Conservation (phyloP, 805 yeast genomes). For the Saturnispora dispora region DNA sequence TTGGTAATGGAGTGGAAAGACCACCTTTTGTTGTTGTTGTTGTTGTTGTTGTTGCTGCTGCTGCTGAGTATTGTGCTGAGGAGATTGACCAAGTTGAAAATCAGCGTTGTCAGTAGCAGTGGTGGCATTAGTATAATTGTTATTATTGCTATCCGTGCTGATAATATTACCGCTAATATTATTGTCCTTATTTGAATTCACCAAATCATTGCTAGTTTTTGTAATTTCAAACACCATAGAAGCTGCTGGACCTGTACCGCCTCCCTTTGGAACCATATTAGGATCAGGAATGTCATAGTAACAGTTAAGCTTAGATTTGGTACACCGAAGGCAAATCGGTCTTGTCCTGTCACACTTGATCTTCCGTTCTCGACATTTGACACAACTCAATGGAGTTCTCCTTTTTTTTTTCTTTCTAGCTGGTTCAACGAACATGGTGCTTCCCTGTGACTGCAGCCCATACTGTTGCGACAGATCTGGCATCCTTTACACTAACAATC, state of each 20-base stretch:
- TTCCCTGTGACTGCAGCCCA: background rate
- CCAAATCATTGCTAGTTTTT: background rate
- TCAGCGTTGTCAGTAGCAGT: background rate
- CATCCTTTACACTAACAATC: background rate
- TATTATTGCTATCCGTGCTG: background rate
- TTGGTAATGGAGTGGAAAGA: background rate
- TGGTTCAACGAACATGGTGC: background rate
- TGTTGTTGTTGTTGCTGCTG: background rate
- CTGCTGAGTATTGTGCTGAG: background rate
- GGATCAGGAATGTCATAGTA: constrained; percentile 5
- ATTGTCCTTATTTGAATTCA: background rate
- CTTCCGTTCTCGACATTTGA: constrained; percentile 17
- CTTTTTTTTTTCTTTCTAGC: constrained; percentile 14
- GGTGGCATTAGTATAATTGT: background rate
- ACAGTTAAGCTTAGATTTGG: constrained; percentile 6
- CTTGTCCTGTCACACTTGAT: constrained; percentile 20
- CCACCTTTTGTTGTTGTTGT: background rate
- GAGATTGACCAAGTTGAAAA: background rate
- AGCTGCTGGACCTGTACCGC: background rate
- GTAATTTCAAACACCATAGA: background rate
- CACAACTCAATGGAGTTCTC: constrained; percentile 20
- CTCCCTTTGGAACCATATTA: background rate
- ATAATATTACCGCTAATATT: background rate
- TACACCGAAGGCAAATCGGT: constrained; percentile 18
- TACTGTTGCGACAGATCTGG: background rate